Evolutionary conservation across 768 basidiomycete species (phyloP).

Genomic region (Xanthoconium stramineum): DNA sequence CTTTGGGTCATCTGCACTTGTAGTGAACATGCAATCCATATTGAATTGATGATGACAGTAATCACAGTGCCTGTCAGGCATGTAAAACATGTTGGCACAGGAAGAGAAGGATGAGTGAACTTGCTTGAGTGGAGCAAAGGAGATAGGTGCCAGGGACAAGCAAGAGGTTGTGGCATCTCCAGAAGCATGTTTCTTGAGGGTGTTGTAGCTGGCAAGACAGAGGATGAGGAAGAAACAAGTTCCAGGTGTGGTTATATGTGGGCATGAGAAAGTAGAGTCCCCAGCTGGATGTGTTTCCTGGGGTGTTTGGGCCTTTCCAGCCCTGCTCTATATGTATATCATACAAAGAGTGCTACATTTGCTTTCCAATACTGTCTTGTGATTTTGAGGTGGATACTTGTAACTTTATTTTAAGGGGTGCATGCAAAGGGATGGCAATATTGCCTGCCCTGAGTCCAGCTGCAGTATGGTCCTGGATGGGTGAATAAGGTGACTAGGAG

Average conservation of each 20-base stretch:
- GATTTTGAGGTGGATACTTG: constrained; percentile 78
- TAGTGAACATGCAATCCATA: constrained; percentile 98
- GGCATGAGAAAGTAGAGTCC: constrained; percentile 98
- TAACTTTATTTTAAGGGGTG: constrained; percentile 95
- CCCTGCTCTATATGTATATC: constrained; percentile 76
- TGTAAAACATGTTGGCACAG: constrained; percentile 11
- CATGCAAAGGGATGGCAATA: constrained; percentile 88
- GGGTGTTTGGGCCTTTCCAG: constrained; percentile 85
- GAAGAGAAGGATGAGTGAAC: constrained; percentile 53
- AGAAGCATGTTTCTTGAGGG: constrained; percentile 80
- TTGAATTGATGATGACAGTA: constrained; percentile 92
- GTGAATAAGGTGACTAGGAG: not conserved
- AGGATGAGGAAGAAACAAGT: constrained; percentile 4
- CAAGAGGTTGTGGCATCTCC: constrained; percentile 61
- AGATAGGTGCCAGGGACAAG: constrained; percentile 80
- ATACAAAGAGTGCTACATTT: constrained; percentile 72
- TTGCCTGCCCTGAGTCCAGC: constrained; percentile 93
- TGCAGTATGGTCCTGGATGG: constrained; percentile 83
- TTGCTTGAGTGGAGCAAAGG: constrained; percentile 91
- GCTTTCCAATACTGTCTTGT: constrained; percentile 58
- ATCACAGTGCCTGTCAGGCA: constrained; percentile 74
- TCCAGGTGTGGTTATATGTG: constrained; percentile 10
- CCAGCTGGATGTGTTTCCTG: constrained; percentile 96
- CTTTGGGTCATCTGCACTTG: constrained; percentile 56
- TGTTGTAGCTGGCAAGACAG: constrained; percentile 69